Base-by-base conservation (phyloP, 805 yeast species). In the Kuraishia hungarica region DNA sequence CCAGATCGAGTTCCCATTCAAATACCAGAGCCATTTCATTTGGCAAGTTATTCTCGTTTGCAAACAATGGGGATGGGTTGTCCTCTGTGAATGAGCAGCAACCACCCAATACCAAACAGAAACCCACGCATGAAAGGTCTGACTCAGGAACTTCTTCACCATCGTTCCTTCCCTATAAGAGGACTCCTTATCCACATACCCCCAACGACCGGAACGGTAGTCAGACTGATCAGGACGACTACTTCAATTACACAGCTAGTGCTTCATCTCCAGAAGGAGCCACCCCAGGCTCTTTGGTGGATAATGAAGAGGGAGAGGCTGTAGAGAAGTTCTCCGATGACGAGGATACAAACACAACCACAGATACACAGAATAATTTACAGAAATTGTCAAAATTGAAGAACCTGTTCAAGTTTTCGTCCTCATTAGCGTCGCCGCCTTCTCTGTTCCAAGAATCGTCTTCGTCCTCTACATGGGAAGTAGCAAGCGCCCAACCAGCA, bases 31-130 rank as follows among this genome's bases (percentile, higher is more conserved):
- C 68, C 46, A 52, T 67, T 28, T 66, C 71, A 7, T 61, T 76
- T 20, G 70, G 74, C 1, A 68, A 72, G 53, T 60, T 76, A 19
- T 70, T 76, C 57, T 68, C 66, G 51, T 73, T 75, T 59, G 76
- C 72, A 1, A 58, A 64, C 15, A 68, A 60, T 28, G 48, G 48
- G 48, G 35, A 35, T 15, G 43, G n/a, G 3, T 15, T 35, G 17
- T 6, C 43, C 15, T 35, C 43, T 10, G 43, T 35, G 43, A 35
- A 35, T 13, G 43, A 35, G n/a, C 43, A 35, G n/a, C 43, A 35
- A 26, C 5, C 11, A 10, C 43, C 43, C n/a, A 35, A 13, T 4
- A 15, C 43, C 17, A 13, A 35, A 10, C 43, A 35, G 52, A 52
- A 54, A 20, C 29, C 29, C 10, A n/a, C 43, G n/a, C 43, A 35